A percentile compares a stretch with the other conserved stretches of the same genome.
Evolutionary conservation across 768 basidiomycete genomes (phyloP).

Genomic region (Hericium alpestre): DNA sequence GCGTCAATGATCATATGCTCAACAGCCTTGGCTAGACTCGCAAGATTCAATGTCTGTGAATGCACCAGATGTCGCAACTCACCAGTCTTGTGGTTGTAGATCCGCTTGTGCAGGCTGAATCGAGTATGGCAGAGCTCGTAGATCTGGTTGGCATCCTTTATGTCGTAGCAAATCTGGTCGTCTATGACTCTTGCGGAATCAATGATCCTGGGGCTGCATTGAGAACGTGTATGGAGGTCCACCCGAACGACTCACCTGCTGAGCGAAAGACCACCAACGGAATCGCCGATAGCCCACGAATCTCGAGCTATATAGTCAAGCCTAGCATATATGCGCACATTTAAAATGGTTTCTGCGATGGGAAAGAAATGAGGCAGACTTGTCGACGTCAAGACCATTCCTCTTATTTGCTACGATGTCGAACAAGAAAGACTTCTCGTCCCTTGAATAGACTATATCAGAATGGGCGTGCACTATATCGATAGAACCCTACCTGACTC

Average conservation of each 20-base stretch:
- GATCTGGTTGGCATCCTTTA: slow-evolving; percentile 70
- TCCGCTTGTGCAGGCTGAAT: slow-evolving; percentile 70
- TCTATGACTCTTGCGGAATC: slow-evolving; percentile 67
- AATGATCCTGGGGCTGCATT: slow-evolving; percentile 41
- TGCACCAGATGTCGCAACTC: slow-evolving; percentile 10
- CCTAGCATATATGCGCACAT: slow-evolving; percentile 23
- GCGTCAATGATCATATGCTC: slow-evolving; percentile 83
- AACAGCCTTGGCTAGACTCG: slow-evolving; percentile 53
- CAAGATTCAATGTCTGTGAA: neutral
- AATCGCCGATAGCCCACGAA: slow-evolving; percentile 57
- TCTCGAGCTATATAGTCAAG: slow-evolving; percentile 80
- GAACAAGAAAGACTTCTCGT: slow-evolving; percentile 65
- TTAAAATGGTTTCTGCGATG: neutral
- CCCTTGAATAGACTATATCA: neutral
- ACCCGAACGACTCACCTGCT: slow-evolving; percentile 25
- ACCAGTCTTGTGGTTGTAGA: slow-evolving; percentile 80
- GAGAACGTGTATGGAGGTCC: too few species aligned
- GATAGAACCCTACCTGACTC: slow-evolving; percentile 36
- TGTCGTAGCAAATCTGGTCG: slow-evolving; percentile 67
- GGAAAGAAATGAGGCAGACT: slow-evolving; percentile 28
- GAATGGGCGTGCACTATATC: neutral
- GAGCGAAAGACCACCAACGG: slow-evolving; percentile 35
- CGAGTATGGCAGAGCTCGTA: slow-evolving; percentile 66
- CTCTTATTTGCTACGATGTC: slow-evolving; percentile 76
- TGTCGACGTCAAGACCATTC: slow-evolving; percentile 83